Conservation (phyloP, 2,329 filamentous ascomycete species). For the Pseudomassariella vexata region DNA sequence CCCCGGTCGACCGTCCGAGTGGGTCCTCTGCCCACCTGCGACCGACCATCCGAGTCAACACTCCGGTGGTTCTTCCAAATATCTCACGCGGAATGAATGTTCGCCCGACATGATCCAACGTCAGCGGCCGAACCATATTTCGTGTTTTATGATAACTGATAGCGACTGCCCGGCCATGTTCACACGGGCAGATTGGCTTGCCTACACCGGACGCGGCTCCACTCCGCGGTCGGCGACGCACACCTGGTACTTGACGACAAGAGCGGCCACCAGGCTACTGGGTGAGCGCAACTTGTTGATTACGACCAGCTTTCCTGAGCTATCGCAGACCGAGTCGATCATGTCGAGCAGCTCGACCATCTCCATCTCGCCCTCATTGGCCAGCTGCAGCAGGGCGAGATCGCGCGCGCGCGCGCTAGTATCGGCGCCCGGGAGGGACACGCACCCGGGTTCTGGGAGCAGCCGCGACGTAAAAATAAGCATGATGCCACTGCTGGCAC, state of each 20-base stretch:
- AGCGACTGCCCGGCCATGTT: no score
- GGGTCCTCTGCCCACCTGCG: no score
- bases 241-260: constrained; percentile 1
- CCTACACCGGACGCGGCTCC: no score
- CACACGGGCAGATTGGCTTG: no score
- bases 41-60: no score
- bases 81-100: no score
- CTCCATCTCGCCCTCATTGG: constrained; percentile 17
- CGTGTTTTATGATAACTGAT: no score
- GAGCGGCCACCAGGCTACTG: not conserved
- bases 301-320: not conserved
- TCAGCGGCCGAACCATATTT: no score
- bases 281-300: not conserved
- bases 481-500: constrained; percentile 14
- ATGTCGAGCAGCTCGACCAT: not conserved
- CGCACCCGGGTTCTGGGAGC: constrained; percentile 17
- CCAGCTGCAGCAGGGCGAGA: constrained; percentile 22
- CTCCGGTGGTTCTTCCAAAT: no score
- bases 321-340: not conserved
- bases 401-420: constrained; percentile 20
- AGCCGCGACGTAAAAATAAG: constrained; percentile 22
- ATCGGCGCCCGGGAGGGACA: constrained; percentile 14
- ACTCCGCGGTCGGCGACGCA: no score
- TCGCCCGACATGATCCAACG: no score
- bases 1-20: no score